phyloP scores from a whole-genome alignment of 345 rosid genomes.

The Lepidium africanum region DNA sequence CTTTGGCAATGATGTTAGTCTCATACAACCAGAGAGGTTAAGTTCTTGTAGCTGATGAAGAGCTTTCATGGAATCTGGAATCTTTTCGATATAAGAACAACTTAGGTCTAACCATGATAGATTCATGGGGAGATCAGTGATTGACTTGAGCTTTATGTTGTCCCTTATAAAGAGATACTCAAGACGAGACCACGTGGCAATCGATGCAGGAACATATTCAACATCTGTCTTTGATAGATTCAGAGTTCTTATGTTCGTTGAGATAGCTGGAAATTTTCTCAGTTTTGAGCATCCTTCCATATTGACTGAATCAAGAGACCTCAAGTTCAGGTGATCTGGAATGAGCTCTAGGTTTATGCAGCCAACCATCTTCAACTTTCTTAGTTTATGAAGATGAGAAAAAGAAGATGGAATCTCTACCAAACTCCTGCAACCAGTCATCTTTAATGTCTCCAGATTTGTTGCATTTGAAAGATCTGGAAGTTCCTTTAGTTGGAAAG shows the following conservation, averaged over 20 bases:
- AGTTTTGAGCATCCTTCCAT: background rate
- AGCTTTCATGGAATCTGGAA: background rate
- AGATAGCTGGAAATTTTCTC: background rate
- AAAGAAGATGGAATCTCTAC: background rate
- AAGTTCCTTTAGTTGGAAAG: background rate
- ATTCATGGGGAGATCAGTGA: background rate
- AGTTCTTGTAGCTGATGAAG: background rate
- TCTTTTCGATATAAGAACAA: background rate
- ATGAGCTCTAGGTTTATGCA: background rate
- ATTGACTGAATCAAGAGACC: background rate
- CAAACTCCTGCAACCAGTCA: conserved; percentile 9
- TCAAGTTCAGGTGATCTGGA: background rate
- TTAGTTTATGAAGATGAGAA: background rate
- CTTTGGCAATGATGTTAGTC: background rate
- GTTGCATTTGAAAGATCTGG: conserved; percentile 10
- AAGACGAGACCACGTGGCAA: background rate
- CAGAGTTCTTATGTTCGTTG: background rate
- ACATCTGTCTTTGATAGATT: background rate
- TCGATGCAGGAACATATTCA: background rate
- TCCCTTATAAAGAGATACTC: fast-evolving
- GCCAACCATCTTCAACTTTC: background rate
- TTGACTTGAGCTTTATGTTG: background rate
- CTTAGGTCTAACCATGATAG: background rate
- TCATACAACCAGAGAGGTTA: background rate
- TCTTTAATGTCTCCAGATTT: background rate